Evolutionary conservation across 176 grass and related monocot species (phyloP).

Genomic region (Rhynchospora pubera): DNA sequence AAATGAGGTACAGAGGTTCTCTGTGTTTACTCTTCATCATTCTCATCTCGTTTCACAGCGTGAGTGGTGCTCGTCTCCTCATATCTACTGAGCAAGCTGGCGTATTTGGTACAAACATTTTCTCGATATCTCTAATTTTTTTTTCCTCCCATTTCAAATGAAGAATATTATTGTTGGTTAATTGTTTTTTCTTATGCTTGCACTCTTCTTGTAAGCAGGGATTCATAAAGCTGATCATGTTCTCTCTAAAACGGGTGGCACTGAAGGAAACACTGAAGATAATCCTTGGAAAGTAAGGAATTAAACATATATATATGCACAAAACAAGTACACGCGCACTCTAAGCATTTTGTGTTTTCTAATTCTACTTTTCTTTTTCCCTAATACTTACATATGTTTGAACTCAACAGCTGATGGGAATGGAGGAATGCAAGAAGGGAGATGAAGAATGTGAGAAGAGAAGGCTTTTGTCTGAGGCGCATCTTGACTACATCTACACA

Average conservation of each 20-base stretch:
- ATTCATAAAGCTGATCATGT: neutral
- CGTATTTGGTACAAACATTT: conserved; percentile 3
- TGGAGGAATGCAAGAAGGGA: conserved; percentile 24
- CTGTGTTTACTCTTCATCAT: neutral
- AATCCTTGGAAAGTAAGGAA: conserved; percentile 7
- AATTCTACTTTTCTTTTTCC: neutral
- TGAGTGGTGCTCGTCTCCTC: neutral
- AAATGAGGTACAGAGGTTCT: neutral
- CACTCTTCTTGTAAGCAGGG: neutral
- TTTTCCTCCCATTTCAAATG: neutral
- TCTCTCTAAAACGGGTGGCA: neutral
- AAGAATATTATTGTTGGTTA: neutral
- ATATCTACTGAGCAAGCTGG: neutral
- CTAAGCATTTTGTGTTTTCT: neutral
- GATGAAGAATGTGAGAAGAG: conserved; percentile 32
- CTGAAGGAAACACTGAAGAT: neutral
- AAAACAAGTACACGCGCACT: neutral
- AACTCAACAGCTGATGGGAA: conserved; percentile 20
- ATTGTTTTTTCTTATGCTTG: neutral
- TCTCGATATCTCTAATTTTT: neutral
- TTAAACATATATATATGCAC: neutral
- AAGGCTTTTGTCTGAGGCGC: conserved; percentile 25
- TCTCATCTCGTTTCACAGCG: neutral
- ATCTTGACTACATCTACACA: conserved; percentile 43
- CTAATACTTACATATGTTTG: neutral